Percentiles rank a stretch among this genome's conserved stretches.
These are phyloP conservation scores for Coriolopsis trogii DNA, from an alignment of 1,284 basidiomycete species.

Conservation along the genomic window DNA sequence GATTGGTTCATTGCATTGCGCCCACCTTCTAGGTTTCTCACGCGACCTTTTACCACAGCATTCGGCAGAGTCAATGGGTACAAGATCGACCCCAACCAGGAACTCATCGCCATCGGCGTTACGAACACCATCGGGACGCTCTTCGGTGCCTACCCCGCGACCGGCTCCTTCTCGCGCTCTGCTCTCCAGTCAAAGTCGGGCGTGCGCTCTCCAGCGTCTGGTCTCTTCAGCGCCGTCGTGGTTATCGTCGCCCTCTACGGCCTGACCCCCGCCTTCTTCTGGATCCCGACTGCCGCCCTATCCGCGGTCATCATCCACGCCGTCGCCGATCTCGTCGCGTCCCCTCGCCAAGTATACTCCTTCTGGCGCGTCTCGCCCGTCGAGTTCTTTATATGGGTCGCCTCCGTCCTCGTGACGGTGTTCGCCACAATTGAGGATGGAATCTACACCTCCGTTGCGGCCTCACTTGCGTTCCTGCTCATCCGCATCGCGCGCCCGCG, in stretches of 20 bases:
- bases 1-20: slow-evolving; percentile 1
- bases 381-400: slow-evolving; percentile 89
- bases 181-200: slow-evolving; percentile 96
- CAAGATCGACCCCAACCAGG: slow-evolving; percentile 97
- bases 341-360: slow-evolving; percentile 81
- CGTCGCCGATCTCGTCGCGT: slow-evolving; percentile 88
- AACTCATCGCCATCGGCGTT: slow-evolving; percentile 95
- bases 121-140: slow-evolving; percentile 86
- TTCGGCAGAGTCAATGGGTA: slow-evolving; percentile 96
- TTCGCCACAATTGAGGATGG: slow-evolving; percentile 91
- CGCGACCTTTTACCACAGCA: slow-evolving; percentile 47
- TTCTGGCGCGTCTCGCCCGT: slow-evolving; percentile 95
- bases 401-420: slow-evolving; percentile 86
- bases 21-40: not conserved
- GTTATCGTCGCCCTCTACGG: slow-evolving; percentile 95
- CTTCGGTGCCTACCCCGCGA: slow-evolving; percentile 93
- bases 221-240: slow-evolving; percentile 83
- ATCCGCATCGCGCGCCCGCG: slow-evolving; percentile 90
- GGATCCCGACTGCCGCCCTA: slow-evolving; percentile 78
- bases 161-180: slow-evolving; percentile 96
- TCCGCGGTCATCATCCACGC: slow-evolving; percentile 97
- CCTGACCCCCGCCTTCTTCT: slow-evolving; percentile 86
- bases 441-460: slow-evolving; percentile 86
- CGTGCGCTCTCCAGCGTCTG: slow-evolving; percentile 92
- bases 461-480: slow-evolving; percentile 84